Conservation (phyloP, 345 rosid genomes). For the Gossypioides kirkii region DNA sequence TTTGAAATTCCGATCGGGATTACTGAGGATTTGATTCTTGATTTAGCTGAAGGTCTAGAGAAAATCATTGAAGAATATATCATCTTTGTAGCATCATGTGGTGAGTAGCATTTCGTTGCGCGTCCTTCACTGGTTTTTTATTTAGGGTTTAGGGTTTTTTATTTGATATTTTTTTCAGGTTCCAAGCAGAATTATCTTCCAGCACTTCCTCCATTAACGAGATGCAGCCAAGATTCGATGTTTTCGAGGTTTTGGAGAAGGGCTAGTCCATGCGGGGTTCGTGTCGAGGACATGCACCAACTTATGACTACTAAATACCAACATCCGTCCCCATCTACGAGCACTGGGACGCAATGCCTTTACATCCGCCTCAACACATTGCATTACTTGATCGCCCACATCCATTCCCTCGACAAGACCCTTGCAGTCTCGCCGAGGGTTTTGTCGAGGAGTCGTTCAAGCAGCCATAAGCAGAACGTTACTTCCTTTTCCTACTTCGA, state of each 20-base stretch:
- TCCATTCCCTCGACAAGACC: slow-evolving; percentile 72
- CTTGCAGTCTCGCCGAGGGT: slow-evolving; percentile 62
- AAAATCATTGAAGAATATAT: slow-evolving; percentile 62
- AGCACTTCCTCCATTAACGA: slow-evolving; percentile 74
- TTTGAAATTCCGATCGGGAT: slow-evolving; percentile 79
- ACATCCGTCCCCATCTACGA: slow-evolving; percentile 76
- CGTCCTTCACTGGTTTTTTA: neutral
- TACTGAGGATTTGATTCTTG: slow-evolving; percentile 65
- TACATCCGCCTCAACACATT: slow-evolving; percentile 82
- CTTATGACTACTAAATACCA: slow-evolving; percentile 32
- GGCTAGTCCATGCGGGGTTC: slow-evolving; percentile 60
- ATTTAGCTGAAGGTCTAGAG: slow-evolving; percentile 69
- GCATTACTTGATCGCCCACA: slow-evolving; percentile 65
- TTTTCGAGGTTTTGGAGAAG: slow-evolving; percentile 63
- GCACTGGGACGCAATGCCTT: slow-evolving; percentile 89
- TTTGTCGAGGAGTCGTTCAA: slow-evolving; percentile 33
- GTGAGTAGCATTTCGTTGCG: slow-evolving; percentile 29
- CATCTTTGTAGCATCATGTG: slow-evolving; percentile 71
- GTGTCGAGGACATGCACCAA: slow-evolving; percentile 26
- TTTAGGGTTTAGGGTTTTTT: neutral
- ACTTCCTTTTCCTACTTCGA: slow-evolving; percentile 57
- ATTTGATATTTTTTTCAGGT: slow-evolving; percentile 32
- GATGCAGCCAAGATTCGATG: slow-evolving; percentile 71
- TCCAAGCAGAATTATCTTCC: slow-evolving; percentile 82
- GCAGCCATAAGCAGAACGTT: slow-evolving; percentile 27